These are phyloP conservation scores for Inga oerstediana DNA, from an alignment of 306 rosid species.

Conservation along the genomic window DNA sequence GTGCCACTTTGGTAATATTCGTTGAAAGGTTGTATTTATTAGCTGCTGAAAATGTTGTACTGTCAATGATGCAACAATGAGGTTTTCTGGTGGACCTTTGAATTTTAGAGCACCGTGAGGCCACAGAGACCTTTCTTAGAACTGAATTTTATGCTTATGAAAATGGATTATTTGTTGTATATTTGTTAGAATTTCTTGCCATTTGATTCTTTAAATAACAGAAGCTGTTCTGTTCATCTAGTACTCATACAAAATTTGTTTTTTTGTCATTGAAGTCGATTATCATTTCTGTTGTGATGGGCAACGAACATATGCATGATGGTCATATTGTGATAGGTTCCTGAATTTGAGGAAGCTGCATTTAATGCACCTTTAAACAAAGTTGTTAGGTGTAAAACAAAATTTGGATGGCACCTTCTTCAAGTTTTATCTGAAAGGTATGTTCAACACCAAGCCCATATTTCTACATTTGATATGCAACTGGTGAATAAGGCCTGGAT, in stretches of 20 bases:
- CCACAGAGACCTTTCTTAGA: not conserved
- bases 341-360: slow-evolving; percentile 97
- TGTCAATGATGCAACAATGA: not conserved
- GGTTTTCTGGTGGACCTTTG: not conserved
- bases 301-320: slow-evolving; percentile 32
- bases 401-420: slow-evolving; percentile 96
- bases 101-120: not conserved
- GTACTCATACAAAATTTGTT: not conserved
- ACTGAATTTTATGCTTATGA: not conserved
- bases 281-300: slow-evolving; percentile 21
- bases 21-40: too few species aligned
- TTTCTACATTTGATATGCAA: slow-evolving; percentile 19
- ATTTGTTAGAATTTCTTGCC: slow-evolving; percentile 1
- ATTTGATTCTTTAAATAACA: not conserved
- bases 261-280: not conserved
- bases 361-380: slow-evolving; percentile 84
- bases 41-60: not conserved
- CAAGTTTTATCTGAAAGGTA: slow-evolving; percentile 92
- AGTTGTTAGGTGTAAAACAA: slow-evolving; percentile 84
- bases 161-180: not conserved
- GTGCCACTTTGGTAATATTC: too few species aligned
- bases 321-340: slow-evolving; percentile 63
- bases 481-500: slow-evolving; percentile 16
- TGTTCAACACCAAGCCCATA: slow-evolving; percentile 1
- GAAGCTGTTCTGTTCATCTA: not conserved